Evolutionary conservation across 2,329 filamentous ascomycete species (phyloP).

Genomic region (Ceratocystis albifundus): DNA sequence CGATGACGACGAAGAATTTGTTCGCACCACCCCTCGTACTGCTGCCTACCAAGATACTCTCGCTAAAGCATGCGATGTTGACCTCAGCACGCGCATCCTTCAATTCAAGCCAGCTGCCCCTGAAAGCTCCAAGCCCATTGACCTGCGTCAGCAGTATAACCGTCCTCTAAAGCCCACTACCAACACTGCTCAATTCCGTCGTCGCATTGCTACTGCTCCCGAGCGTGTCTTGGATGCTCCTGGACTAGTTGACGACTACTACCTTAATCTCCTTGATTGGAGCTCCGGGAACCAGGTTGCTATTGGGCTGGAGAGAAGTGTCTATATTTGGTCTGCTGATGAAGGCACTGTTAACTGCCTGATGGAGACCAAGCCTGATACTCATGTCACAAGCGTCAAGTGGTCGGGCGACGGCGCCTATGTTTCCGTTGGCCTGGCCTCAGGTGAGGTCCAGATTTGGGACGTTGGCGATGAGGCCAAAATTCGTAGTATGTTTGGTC

Average conservation of each 20-base stretch:
- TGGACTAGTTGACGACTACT: constrained; percentile 95
- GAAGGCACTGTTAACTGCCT: constrained; percentile 80
- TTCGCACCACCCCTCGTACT: constrained; percentile 72
- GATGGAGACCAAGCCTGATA: constrained; percentile 77
- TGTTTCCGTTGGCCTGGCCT: constrained; percentile 85
- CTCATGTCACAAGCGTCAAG: constrained; percentile 95
- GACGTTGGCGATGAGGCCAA: constrained; percentile 90
- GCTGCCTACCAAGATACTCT: constrained; percentile 87
- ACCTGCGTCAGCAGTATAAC: constrained; percentile 96
- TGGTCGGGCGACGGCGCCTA: constrained; percentile 97
- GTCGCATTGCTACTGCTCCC: constrained; percentile 84
- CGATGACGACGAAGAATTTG: constrained; percentile 56
- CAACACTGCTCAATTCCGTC: constrained; percentile 72
- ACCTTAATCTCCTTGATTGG: constrained; percentile 97
- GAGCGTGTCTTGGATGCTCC: constrained; percentile 95
- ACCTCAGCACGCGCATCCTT: constrained; percentile 85
- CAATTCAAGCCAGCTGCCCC: constrained; percentile 98
- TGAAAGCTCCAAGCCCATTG: constrained; percentile 95
- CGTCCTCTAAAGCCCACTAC: constrained; percentile 73
- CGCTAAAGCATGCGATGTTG: constrained; percentile 83
- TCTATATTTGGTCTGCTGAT: constrained; percentile 98
- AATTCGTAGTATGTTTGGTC: constrained; percentile 96
- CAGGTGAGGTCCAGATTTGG: constrained; percentile 98
- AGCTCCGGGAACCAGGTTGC: constrained; percentile 95
- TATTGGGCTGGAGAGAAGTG: constrained; percentile 89